Conservation (phyloP, 345 rosid genomes). For the Rhodomyrtus tomentosa region DNA sequence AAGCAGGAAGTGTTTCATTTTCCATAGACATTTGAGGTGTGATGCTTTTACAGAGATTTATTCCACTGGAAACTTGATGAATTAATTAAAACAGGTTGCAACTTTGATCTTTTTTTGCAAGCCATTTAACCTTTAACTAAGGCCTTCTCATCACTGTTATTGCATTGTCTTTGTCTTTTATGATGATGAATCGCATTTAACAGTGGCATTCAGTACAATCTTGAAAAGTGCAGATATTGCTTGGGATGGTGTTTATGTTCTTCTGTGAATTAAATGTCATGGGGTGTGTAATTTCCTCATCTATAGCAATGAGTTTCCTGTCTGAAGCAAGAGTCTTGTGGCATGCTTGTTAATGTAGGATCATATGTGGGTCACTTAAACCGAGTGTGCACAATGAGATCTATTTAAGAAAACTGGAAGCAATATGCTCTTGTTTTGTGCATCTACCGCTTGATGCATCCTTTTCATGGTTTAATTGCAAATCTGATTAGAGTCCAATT, state of each 20-base stretch:
- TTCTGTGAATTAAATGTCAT: background rate
- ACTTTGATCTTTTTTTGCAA: background rate
- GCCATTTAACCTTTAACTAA: background rate
- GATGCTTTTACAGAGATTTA: background rate
- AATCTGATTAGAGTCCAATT: background rate
- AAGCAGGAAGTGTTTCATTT: background rate
- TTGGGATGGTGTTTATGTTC: background rate
- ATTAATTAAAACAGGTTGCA: background rate
- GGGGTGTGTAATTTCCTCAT: background rate
- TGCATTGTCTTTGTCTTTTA: background rate
- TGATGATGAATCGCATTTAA: background rate
- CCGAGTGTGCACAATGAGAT: background rate
- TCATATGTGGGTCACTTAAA: background rate
- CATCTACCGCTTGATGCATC: background rate
- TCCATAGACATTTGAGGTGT: background rate
- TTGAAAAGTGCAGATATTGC: background rate
- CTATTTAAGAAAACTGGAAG: background rate
- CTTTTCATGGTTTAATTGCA: background rate
- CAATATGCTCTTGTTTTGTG: background rate
- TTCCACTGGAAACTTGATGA: background rate
- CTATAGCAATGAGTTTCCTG: background rate
- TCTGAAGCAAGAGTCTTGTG: background rate
- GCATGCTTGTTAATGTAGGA: background rate
- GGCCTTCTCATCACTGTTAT: background rate
- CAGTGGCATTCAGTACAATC: background rate